Conservation (phyloP, 208 protist genomes). For the Acanthamoeba lenticulata region DNA sequence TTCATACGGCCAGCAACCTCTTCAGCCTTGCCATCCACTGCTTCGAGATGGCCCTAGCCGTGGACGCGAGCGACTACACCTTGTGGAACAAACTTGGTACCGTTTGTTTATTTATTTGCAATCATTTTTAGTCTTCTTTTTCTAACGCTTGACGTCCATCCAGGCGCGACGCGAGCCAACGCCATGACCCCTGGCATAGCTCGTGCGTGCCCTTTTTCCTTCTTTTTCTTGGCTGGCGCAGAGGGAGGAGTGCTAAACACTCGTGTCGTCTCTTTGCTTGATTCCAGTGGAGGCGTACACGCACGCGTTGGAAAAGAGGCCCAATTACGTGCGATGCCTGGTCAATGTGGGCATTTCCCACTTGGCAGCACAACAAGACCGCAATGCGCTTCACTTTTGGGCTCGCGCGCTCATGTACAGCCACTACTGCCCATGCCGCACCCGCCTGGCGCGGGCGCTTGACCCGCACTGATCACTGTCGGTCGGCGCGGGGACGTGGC, state of each 20-base stretch:
- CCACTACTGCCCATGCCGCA: background rate
- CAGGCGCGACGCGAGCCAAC: background rate
- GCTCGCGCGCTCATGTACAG: background rate
- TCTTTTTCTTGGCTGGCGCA: background rate
- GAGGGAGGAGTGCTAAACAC: background rate
- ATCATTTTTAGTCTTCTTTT: background rate
- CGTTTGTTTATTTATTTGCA: background rate
- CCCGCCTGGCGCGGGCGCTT: background rate
- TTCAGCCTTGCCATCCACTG: background rate
- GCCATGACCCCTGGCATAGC: background rate
- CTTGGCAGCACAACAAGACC: background rate
- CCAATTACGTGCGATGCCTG: background rate
- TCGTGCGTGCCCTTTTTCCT: too few relatives aligned
- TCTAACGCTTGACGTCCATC: background rate
- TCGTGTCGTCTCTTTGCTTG: background rate
- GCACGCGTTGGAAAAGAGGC: background rate
- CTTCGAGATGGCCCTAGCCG: background rate
- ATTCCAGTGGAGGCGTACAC: background rate
- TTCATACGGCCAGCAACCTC: background rate
- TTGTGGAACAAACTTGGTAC: slow-evolving; percentile 42
- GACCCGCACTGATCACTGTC: background rate
- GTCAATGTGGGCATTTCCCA: background rate
- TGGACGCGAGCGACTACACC: background rate
- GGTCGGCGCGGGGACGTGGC: too few relatives aligned
- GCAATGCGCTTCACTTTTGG: background rate